Conservation (phyloP, 1,284 basidiomycete genomes). For the Rhodotorula mucilaginosa region DNA sequence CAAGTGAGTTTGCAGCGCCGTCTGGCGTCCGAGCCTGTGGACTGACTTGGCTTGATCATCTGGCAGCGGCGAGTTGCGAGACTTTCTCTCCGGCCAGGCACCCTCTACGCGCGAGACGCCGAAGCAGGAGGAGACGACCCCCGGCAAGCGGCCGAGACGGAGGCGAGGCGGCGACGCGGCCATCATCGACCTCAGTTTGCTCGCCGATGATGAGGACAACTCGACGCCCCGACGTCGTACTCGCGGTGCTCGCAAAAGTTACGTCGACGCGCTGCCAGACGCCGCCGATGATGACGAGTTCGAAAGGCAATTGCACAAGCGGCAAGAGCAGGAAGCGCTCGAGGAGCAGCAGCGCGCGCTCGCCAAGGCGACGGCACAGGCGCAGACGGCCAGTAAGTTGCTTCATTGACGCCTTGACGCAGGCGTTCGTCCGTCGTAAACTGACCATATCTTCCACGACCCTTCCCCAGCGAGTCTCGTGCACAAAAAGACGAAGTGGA, state of each 20-base stretch:
- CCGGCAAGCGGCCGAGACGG: slow-evolving; percentile 61
- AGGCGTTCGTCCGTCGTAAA: too few relatives aligned
- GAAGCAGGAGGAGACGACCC: not conserved
- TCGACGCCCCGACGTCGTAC: not conserved
- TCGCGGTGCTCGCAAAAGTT: slow-evolving; percentile 3
- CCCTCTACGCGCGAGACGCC: not conserved
- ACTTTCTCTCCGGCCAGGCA: not conserved
- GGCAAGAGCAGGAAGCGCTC: not conserved
- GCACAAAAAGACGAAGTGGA: slow-evolving; percentile 18
- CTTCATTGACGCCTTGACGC: not conserved
- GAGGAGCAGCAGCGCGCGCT: not conserved
- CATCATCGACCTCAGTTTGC: not conserved
- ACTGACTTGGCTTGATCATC: not conserved
- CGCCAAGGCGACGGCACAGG: slow-evolving; percentile 1
- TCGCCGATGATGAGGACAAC: not conserved
- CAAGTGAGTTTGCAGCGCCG: not conserved
- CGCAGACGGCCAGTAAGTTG: not conserved
- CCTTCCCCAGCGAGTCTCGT: not conserved
- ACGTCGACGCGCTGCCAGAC: slow-evolving; percentile 4
- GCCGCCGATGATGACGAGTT: slow-evolving; percentile 31
- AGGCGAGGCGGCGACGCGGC: slow-evolving; percentile 38
- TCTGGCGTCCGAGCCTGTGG: not conserved
- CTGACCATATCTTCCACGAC: not conserved
- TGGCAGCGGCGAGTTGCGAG: slow-evolving; percentile 3
- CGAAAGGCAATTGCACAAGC: slow-evolving; percentile 11